These are phyloP conservation scores for Nicotiana tomentosiformis DNA, from an alignment of 257 asterid species.

Conservation along the genomic window DNA sequence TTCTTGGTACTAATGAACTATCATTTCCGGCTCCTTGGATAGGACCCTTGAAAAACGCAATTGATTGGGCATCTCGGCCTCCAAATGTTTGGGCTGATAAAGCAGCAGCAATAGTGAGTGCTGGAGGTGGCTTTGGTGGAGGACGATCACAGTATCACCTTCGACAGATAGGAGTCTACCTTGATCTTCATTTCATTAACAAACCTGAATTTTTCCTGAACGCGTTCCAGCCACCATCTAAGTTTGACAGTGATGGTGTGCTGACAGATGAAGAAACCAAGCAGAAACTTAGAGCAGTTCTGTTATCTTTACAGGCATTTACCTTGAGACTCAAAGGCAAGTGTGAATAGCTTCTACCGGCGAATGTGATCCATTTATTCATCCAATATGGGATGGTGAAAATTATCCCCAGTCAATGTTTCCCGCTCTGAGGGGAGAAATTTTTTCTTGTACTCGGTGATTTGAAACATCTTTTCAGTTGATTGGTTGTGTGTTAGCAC, in stretches of 20 bases:
- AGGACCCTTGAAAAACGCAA: conserved; percentile 83
- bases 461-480: neutral
- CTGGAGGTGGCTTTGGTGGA: conserved; percentile 78
- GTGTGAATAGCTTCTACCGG: conserved; percentile 10
- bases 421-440: neutral
- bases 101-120: conserved; percentile 74
- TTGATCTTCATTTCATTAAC: conserved; percentile 87
- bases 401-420: neutral
- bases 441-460: neutral
- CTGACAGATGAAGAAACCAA: conserved; percentile 54
- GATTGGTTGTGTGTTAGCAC: neutral
- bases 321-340: conserved; percentile 54
- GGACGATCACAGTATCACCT: conserved; percentile 80
- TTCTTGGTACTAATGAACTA: neutral
- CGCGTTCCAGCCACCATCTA: conserved; percentile 56
- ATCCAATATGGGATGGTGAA: neutral
- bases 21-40: neutral
- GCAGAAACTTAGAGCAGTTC: conserved; percentile 43
- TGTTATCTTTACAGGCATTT: conserved; percentile 48
- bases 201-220: conserved; percentile 70
- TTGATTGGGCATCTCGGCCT: conserved; percentile 91
- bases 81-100: conserved; percentile 82
- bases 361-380: neutral
- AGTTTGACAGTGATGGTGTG: conserved; percentile 62
- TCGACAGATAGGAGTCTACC: conserved; percentile 73